Evolutionary conservation across 2,329 filamentous ascomycete genomes (phyloP), one percentile per base, ranked within the genome.

Genomic region (Orbilia blumenaviensis): DNA sequence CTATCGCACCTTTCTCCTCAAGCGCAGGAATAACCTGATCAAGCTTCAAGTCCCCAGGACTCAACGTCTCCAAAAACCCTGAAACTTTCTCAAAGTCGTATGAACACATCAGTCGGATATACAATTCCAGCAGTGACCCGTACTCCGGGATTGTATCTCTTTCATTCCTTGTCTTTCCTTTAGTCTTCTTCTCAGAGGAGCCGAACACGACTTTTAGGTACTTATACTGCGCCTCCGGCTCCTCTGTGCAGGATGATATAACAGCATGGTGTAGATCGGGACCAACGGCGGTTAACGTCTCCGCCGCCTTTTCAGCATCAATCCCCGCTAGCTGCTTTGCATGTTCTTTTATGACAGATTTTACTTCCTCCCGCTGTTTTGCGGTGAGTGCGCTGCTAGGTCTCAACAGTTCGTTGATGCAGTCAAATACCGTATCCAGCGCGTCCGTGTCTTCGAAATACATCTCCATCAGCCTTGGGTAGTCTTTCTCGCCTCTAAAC

Each of bases 21-120:
- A 99, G 93, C 0, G 90, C 90, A 2, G 94, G 93, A 6, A 99
- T 86, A 0, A 99, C 86, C 62, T 89, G 87, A 10, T 95, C 92
- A 0, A 99, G 86, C 23, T 89, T 88, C 27, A 99, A 84, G 81
- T 97, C 90, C 9, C 91, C 89, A 2, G 90, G 89, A 79, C 93
- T 91, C 1, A 96, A 86, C 0, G 88, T 82, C 38, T 91, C 89
- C 27, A 98, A 88, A 82, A 95, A 99, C 66, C 93, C 90, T 1
- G 92, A 92, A 1, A 99, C 94, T 80, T 94, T 92, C 0, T 87
- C 84, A 2, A 93, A 88, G 74, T 97, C 89, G 82, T 93, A 97
- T 68, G 85, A 88, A 83, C 96, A 99, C 90, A 98, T 94, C 23
- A 99, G 87, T 79, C 91, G 91, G 3, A 98, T 90, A 82, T 98